A percentile compares a stretch with the other conserved stretches of the same genome.
phyloP scores from a whole-genome alignment of 768 basidiomycete species.

The Lentinula guzmanii region DNA sequence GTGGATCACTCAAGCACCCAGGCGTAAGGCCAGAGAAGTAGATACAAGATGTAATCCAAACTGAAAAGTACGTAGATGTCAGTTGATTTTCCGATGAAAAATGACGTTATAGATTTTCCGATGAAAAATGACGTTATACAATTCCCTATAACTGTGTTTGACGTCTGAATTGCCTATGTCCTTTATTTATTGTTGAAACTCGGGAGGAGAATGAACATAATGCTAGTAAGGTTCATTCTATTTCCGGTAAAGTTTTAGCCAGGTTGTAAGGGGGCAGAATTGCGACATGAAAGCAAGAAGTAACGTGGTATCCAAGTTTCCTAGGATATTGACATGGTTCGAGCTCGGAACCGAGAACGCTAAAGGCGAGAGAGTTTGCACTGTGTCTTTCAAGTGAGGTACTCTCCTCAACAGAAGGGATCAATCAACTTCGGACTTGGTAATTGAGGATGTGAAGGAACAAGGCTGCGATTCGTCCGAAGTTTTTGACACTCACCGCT shows the following conservation, averaged over 20 bases:
- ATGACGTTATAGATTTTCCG: no score
- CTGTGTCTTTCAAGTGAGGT: neutral
- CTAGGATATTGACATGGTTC: neutral
- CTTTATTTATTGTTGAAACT: neutral
- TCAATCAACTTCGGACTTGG: neutral
- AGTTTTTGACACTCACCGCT: neutral
- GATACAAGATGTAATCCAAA: no score
- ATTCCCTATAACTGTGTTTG: neutral
- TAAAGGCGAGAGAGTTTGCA: neutral
- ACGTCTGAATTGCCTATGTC: neutral
- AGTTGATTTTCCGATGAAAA: no score
- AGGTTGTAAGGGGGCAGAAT: neutral
- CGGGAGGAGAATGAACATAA: neutral
- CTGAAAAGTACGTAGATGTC: no score
- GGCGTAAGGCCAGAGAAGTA: no score
- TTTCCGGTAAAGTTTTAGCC: neutral
- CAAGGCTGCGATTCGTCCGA: neutral
- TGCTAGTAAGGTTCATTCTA: neutral
- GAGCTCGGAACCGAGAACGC: neutral
- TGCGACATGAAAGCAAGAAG: neutral
- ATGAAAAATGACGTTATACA: no score
- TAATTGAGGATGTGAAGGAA: neutral
- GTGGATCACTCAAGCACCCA: no score
- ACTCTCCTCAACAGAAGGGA: neutral
- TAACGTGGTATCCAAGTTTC: neutral